Percentiles rank a stretch among this genome's conserved stretches.
Evolutionary conservation across 495 filamentous ascomycete genomes (phyloP).

Genomic region (Diplogelasinospora grovesii): DNA sequence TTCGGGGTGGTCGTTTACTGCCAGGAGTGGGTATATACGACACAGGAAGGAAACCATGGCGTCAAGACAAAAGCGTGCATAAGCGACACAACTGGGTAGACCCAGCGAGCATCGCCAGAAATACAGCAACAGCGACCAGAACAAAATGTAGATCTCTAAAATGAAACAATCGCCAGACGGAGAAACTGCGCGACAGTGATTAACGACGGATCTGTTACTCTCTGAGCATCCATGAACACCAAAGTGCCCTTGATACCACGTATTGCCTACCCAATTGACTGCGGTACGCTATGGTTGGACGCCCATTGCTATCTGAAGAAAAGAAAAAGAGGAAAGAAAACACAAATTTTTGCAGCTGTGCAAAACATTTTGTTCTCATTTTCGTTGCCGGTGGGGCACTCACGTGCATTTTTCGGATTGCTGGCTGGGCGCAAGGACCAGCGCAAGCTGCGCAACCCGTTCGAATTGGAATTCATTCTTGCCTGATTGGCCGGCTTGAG

Average conservation of each 20-base stretch:
- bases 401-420: no score
- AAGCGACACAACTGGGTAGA: no score
- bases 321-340: constrained; percentile 25
- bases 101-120: no score
- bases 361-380: constrained; percentile 3
- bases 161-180: constrained; percentile 51
- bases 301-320: constrained; percentile 46
- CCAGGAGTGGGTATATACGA: no score
- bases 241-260: constrained; percentile 30
- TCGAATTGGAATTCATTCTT: constrained; percentile 24
- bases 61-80: no score
- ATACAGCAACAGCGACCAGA: no score
- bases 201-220: constrained; percentile 55
- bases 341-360: constrained; percentile 12
- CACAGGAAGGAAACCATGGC: no score
- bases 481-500: constrained; percentile 25
- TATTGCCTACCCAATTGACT: constrained; percentile 26
- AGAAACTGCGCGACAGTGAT: constrained; percentile 45
- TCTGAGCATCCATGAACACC: constrained; percentile 35
- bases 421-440: neutral
- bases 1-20: no score
- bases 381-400: neutral
- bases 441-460: constrained; percentile 2
- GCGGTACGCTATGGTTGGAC: constrained; percentile 32
- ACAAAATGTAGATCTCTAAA: constrained; percentile 52